Evolutionary conservation across 2,329 filamentous ascomycete species (phyloP), one percentile per base, ranked within the genome.

Genomic region (Claviceps maximensis): DNA sequence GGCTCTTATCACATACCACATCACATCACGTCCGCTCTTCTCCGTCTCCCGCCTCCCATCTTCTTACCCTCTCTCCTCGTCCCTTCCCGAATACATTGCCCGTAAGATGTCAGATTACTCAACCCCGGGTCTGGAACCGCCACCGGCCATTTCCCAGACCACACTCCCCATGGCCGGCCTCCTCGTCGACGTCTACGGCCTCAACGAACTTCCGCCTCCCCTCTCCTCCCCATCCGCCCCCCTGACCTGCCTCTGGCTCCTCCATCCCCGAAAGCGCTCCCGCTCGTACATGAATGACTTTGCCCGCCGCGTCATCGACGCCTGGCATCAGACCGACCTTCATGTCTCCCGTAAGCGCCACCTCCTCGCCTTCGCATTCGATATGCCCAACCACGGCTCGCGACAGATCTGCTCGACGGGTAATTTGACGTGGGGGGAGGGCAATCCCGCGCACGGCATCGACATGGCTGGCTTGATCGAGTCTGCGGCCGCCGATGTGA

Each of bases 341-440:
- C 13, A 33, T 25, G 25, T 42, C 19, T 31, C 46, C 4, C 23
- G 31, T n/a, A 10, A 42, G 13, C 63, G 68, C 71, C 86, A 86
- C 0, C 69, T 97, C 42, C 83, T 97, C 49, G 89, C 87, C 2
- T 79, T 90, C 13, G 80, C 85, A 2, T 95, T 95, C 67, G 93
- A 97, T 69, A 89, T 95, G 72, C 80, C 91, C 47, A 97, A 97
- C 67, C 93, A 97, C 69, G 93, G 93, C 27, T 77, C 79, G 2
- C 74, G 93, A 52, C 68, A 82, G 55, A 79, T 91, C 2, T 76
- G 84, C 60, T 70, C 78, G 8, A 59, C 75, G 19, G 82, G 85
- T 27, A 97, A 96, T 65, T 74, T 84, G 59, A 76, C 84, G 4
- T 97, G 90, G 91, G 78, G 79, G 45, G 69, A 79, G 40, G 89